Conservation (phyloP, 148 eudicot species). For the Oxyria digyna region DNA sequence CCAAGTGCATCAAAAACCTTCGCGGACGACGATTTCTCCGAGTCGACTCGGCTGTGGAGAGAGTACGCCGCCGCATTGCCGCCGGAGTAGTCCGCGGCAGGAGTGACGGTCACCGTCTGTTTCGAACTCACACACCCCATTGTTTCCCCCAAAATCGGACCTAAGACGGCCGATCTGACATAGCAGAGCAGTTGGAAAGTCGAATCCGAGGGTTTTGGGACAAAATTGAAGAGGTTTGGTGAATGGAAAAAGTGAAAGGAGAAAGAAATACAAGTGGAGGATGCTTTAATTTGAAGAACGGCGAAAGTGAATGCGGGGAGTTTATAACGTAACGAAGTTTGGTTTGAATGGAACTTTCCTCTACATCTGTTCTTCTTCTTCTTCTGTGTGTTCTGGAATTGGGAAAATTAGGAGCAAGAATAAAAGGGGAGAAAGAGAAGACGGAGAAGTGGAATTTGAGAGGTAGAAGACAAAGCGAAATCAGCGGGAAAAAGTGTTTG, state of each 20-base stretch:
- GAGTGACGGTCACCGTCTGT: slow-evolving; percentile 80
- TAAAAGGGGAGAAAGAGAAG: not conserved
- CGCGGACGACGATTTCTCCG: slow-evolving; percentile 12
- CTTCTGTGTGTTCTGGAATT: not conserved
- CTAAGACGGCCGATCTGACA: not conserved
- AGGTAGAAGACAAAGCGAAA: slow-evolving; percentile 4
- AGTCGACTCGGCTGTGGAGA: not conserved
- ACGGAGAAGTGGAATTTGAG: not conserved
- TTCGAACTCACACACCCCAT: slow-evolving; percentile 95
- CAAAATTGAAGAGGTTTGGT: not conserved
- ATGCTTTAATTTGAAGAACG: not conserved
- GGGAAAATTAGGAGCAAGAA: not conserved
- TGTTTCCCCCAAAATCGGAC: not conserved
- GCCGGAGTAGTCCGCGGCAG: slow-evolving; percentile 51
- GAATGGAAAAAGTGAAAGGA: not conserved
- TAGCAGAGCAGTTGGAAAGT: not conserved
- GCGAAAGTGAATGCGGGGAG: not conserved
- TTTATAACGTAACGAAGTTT: not conserved
- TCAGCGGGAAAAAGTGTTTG: slow-evolving; percentile 4
- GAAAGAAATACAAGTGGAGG: not conserved
- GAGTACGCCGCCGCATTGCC: not conserved
- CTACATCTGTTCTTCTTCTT: not conserved
- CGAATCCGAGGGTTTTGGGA: not conserved
- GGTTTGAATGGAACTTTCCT: not conserved
- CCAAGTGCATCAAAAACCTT: slow-evolving; percentile 41